Evolutionary conservation across 1,284 basidiomycete species (phyloP).

Genomic region (Phaffia rhodozyma): DNA sequence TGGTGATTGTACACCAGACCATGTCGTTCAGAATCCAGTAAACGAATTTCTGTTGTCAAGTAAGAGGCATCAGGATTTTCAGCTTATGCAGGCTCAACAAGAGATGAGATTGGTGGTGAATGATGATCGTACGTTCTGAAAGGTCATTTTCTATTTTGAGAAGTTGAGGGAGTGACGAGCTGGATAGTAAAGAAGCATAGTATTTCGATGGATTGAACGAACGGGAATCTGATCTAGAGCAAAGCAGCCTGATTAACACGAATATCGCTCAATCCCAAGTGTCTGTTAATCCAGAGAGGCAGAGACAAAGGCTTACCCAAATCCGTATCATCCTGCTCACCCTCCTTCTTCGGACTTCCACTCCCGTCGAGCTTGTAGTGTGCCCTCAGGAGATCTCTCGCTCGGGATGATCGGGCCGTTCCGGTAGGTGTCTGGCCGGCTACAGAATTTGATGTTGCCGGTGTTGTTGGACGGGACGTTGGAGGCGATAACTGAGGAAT

Average conservation of each 20-base stretch:
- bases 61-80: not conserved
- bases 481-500: too few species aligned
- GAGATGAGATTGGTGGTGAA: not conserved
- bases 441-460: too few species aligned
- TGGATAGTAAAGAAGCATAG: conserved; percentile 20
- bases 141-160: conserved; percentile 25
- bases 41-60: conserved; percentile 29
- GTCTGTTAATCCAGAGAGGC: not conserved
- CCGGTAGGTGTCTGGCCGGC: too few species aligned
- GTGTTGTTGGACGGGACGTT: too few species aligned
- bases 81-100: not conserved
- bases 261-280: too few species aligned
- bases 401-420: not conserved
- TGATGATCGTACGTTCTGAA: conserved; percentile 17
- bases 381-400: conserved; percentile 9
- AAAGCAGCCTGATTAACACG: not conserved
- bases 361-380: conserved; percentile 12
- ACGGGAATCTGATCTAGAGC: conserved; percentile 13
- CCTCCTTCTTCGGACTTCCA: not conserved
- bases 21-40: conserved; percentile 37
- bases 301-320: not conserved
- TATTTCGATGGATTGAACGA: conserved; percentile 22
- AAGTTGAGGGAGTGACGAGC: conserved; percentile 22
- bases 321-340: conserved; percentile 5
- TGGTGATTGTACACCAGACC: conserved; percentile 40